Evolutionary conservation across 73 alveolate species (phyloP).

Genomic region (Paramecium octaurelia): DNA sequence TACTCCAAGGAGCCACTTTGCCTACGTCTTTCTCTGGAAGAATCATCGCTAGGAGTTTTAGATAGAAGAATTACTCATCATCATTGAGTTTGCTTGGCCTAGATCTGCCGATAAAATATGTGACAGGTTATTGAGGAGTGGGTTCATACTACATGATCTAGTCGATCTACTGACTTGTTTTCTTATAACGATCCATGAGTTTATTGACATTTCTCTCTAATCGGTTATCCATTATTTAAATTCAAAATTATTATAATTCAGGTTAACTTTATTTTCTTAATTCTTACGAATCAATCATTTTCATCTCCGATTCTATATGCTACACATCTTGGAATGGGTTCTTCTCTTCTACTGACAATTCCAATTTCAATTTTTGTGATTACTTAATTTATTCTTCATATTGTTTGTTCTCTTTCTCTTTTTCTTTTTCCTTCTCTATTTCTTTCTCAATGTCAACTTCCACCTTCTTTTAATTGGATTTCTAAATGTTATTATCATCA

Average conservation of each 20-base stretch:
- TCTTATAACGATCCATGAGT: conserved; percentile 30
- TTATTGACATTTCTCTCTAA: conserved; percentile 25
- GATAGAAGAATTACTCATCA: conserved; percentile 1
- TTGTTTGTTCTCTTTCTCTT: background rate
- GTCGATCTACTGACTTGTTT: conserved; percentile 27
- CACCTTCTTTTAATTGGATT: background rate
- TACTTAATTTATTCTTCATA: background rate
- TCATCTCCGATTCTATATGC: background rate
- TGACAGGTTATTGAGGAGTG: background rate
- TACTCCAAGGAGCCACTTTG: conserved; percentile 38
- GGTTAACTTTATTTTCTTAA: conserved; percentile 1
- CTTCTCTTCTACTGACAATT: background rate
- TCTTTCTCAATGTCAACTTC: background rate
- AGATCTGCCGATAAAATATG: background rate
- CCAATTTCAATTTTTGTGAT: background rate
- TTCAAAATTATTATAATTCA: background rate
- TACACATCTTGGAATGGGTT: background rate
- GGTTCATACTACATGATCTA: conserved; percentile 25
- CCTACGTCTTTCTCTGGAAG: conserved; percentile 32
- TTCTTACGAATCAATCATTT: conserved; percentile 31
- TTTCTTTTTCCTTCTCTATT: background rate
- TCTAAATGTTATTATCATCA: background rate
- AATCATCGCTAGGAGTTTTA: background rate
- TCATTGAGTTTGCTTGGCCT: background rate
- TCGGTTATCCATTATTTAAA: conserved; percentile 39